Base-by-base conservation (phyloP, 2,329 filamentous ascomycete species). In the Graphilbum sp. region DNA sequence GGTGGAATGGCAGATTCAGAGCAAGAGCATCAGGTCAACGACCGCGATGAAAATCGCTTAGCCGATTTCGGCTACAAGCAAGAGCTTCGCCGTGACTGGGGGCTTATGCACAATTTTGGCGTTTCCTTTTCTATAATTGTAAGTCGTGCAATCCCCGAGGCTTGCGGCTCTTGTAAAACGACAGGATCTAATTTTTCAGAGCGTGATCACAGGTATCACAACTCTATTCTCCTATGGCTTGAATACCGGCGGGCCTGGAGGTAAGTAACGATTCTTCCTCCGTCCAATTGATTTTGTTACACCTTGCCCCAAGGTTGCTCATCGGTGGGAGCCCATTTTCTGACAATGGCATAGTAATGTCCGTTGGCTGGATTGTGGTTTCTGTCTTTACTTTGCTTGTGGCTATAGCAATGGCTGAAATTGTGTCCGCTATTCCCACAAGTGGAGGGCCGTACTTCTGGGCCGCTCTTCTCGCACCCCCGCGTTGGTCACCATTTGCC, bases 121-220 rank as follows among this genome's bases (percentile, higher is more conserved):
- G 67, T 74, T 7, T 73, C 68, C 0, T 75, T 74, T 49, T 71
- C 67, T 6, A 74, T 75, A 46, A 74, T 75, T 49, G 66, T 69
- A 15, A 20, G 18, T 34, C 7, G 32, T 6, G 3, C 13, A 7
- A 18, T 19, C 6, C 9, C 13, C 16, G 9, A 24, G 10, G 15
- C 4, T 17, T 35, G 12, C 12, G n/a, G n/a, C n/a, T n/a, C n/a
- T n/a, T n/a, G n/a, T n/a, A n/a, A n/a, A n/a, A n/a, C n/a, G n/a
- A n/a, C n/a, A n/a, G n/a, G n/a, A n/a, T n/a, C n/a, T n/a, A n/a
- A n/a, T n/a, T n/a, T n/a, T n/a, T 7, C 37, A 69, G 65, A 69
- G 64, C 39, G 67, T 75, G 36, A 69, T 75, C 42, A 73, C 69
- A 2, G 70, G 70, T 36, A 61, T 74, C 32, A 72, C 69, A 0